These are phyloP conservation scores for Pythium rishiriense DNA, from an alignment of 352 stramenopile genomes.

Conservation along the genomic window DNA sequence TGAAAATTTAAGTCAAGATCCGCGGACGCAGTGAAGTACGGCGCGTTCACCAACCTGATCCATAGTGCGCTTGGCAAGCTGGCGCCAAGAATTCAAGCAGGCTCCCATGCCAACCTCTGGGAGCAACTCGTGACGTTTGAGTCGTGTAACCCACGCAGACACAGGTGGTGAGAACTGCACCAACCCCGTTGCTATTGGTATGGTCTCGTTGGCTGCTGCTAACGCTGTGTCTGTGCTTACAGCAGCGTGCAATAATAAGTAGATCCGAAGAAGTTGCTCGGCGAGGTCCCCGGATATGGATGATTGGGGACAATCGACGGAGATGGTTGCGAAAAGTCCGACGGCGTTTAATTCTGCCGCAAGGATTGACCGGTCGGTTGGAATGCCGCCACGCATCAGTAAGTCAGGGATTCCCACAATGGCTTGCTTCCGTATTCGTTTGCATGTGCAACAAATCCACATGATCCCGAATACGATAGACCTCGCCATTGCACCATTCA, in stretches of 20 bases:
- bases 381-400: background rate
- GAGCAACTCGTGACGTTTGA: constrained; percentile 1
- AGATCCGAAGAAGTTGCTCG: background rate
- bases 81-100: background rate
- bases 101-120: constrained; percentile 11
- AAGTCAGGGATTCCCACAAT: background rate
- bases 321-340: constrained; percentile 9
- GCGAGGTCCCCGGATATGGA: background rate
- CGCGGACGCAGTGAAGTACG: no score
- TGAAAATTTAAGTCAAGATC: no score
- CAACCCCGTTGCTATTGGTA: no score
- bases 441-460: constrained; percentile 20
- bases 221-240: background rate
- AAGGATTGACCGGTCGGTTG: background rate
- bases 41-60: no score
- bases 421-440: constrained; percentile 5
- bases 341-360: constrained; percentile 6
- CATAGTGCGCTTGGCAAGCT: background rate
- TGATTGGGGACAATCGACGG: constrained; percentile 2
- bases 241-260: background rate
- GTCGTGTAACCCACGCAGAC: constrained; percentile 3
- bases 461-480: constrained; percentile 9
- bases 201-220: no score
- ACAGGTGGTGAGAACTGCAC: background rate
- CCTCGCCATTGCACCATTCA: constrained; percentile 3